Conservation (phyloP, 2,329 filamentous ascomycete genomes). For the Scedosporium dehoogii region DNA sequence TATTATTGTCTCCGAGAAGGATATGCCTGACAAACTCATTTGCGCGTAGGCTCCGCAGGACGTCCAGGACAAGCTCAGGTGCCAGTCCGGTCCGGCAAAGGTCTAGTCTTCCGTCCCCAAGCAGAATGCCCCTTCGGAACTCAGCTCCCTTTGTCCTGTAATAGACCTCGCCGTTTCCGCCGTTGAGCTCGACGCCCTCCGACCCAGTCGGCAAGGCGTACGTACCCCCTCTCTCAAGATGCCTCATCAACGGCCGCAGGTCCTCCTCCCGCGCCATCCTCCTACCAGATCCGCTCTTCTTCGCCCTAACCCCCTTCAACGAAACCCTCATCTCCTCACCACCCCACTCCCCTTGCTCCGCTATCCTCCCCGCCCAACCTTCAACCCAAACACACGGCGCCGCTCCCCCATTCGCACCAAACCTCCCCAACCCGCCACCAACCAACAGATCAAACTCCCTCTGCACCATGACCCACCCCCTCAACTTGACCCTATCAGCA, state of each 20-base stretch:
- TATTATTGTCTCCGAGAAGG: slow-evolving; percentile 44
- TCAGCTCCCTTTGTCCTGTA: slow-evolving; percentile 24
- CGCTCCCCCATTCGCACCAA: slow-evolving; percentile 20
- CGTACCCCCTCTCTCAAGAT: slow-evolving; percentile 21
- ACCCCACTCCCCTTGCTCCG: slow-evolving; percentile 24
- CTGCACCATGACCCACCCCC: slow-evolving; percentile 25
- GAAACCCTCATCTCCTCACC: slow-evolving; percentile 20
- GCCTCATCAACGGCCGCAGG: slow-evolving; percentile 23
- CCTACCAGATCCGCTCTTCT: slow-evolving; percentile 24
- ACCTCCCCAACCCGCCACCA: slow-evolving; percentile 8
- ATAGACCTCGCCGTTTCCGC: slow-evolving; percentile 25
- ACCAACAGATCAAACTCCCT: slow-evolving; percentile 23
- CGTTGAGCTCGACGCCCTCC: slow-evolving; percentile 20
- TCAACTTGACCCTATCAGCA: slow-evolving; percentile 24
- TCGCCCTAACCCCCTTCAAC: slow-evolving; percentile 18
- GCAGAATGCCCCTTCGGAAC: slow-evolving; percentile 30
- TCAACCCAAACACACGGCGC: slow-evolving; percentile 21
- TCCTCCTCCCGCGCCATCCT: slow-evolving; percentile 16
- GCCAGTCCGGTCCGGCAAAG: slow-evolving; percentile 47
- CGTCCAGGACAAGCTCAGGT: slow-evolving; percentile 35
- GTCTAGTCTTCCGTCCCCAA: slow-evolving; percentile 42
- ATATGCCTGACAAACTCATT: slow-evolving; percentile 41
- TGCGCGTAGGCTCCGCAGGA: slow-evolving; percentile 36
- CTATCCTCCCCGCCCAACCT: slow-evolving; percentile 22
- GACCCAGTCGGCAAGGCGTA: slow-evolving; percentile 14